Base-by-base conservation (phyloP, 352 stramenopile genomes). In the Phytopythium ostracodes region DNA sequence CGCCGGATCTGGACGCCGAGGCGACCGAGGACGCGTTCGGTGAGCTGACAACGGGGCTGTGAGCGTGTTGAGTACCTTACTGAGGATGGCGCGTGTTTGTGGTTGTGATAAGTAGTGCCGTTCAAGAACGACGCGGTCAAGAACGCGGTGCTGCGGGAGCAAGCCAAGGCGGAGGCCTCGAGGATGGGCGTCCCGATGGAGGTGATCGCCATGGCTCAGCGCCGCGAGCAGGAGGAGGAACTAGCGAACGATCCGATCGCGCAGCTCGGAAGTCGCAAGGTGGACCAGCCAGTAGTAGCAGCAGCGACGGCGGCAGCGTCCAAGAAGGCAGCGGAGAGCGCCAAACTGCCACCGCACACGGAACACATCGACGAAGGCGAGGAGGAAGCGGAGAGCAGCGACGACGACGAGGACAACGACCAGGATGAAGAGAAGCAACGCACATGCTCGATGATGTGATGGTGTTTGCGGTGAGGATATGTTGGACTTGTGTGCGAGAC, bases 41-140 rank as follows among this genome's bases (percentile, higher is more conserved):
- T 88, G 68, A 20, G 73, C 14, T 59, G 25, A 15, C 18, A 35
- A 9, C 24, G 40, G 25, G 6, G 7, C 20, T 12, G 25, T 8
- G 6, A 20, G 9, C 1, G n/a, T 29, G 22, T 1, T 66, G 50
- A 63, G 14, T 66, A 20, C 12, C n/a, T 69, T 6, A 52, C 50
- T 55, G 36, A 44, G 8, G 42, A 6, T 47, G 42, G 17, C 7
- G 57, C 59, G 17, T 52, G 36, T 44, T 43, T 64, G 27, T 44
- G 25, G 27, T 53, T 25, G 11, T 53, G 14, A n/a, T 53, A 42
- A 24, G 24, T 47, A 93, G 84, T 93, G 49, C 82, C 82, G 38
- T 93, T 91, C 68, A 91, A 91, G 72, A 89, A 90, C 60, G 84
- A 93, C 59, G 75, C 79, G 0, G 75, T 93, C 44, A 89, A 89